These are phyloP conservation scores for Haematococcus lacustris DNA, from an alignment of 139 green algal species.

Conservation along the genomic window DNA sequence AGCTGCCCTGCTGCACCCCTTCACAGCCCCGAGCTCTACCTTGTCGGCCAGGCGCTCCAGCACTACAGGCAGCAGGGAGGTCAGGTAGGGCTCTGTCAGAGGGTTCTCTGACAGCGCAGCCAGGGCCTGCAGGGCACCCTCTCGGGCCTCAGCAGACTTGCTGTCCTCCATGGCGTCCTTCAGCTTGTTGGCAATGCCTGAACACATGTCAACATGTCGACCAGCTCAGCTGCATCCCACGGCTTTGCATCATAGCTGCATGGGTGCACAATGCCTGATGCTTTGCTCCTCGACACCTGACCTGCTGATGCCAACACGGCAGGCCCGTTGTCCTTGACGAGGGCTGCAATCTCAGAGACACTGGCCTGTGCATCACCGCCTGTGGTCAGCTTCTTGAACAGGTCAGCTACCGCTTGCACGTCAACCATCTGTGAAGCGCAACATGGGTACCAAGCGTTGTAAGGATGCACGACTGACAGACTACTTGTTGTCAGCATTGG, in stretches of 20 bases:
- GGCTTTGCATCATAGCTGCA: too few relatives aligned
- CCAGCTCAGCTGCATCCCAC: too few relatives aligned
- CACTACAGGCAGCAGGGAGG: slow-evolving; percentile 46
- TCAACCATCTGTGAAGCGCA: too few relatives aligned
- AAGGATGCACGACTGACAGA: too few relatives aligned
- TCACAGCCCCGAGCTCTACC: too few relatives aligned
- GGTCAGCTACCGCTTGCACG: slow-evolving; percentile 4
- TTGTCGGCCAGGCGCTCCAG: slow-evolving; percentile 64
- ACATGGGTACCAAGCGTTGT: too few relatives aligned
- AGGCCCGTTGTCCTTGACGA: slow-evolving; percentile 7
- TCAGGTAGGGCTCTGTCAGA: slow-evolving; percentile 57
- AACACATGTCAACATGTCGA: too few relatives aligned
- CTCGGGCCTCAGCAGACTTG: slow-evolving; percentile 14
- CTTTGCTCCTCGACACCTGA: too few relatives aligned
- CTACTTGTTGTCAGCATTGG: too few relatives aligned
- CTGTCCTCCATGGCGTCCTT: slow-evolving; percentile 8
- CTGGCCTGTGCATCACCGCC: background rate
- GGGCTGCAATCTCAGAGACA: background rate
- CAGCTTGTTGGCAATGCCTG: slow-evolving; percentile 10
- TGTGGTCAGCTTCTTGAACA: slow-evolving; percentile 16
- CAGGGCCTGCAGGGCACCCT: slow-evolving; percentile 37
- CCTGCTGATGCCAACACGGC: background rate
- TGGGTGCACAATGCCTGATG: too few relatives aligned
- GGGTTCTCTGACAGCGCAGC: slow-evolving; percentile 28
- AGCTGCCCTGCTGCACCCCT: too few relatives aligned